These are phyloP conservation scores for Backusella australiensis DNA, from an alignment of 192 early-diverging fungal genomes.

Conservation along the genomic window DNA sequence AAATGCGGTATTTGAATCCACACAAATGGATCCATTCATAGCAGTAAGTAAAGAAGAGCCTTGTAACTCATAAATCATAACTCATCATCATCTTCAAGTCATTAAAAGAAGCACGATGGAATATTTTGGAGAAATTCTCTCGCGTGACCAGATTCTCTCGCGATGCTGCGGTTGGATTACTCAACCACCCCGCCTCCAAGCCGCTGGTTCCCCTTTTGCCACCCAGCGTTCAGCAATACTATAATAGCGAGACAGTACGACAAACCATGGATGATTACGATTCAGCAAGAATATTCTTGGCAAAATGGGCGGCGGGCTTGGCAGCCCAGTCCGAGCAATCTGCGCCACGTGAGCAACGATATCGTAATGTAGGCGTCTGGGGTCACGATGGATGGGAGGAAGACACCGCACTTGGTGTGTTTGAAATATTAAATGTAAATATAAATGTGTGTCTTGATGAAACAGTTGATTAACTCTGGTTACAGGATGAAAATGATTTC, in stretches of 20 bases:
- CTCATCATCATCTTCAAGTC: conserved; percentile 31
- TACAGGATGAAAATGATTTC: conserved; percentile 44
- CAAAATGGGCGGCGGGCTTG: conserved; percentile 71
- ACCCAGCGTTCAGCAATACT: conserved; percentile 48
- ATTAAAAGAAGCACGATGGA: conserved; percentile 72
- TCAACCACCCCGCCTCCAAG: conserved; percentile 53
- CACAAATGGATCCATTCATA: conserved; percentile 37
- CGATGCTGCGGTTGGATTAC: conserved; percentile 52
- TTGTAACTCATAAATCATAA: no score
- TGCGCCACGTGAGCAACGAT: conserved; percentile 17
- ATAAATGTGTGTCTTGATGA: neutral
- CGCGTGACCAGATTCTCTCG: conserved; percentile 70
- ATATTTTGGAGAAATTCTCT: conserved; percentile 72
- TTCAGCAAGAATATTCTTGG: conserved; percentile 71
- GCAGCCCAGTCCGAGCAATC: conserved; percentile 35
- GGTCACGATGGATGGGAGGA: conserved; percentile 40
- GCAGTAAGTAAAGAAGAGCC: conserved; percentile 29
- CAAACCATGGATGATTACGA: conserved; percentile 76
- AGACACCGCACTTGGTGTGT: conserved; percentile 40
- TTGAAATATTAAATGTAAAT: conserved; percentile 43
- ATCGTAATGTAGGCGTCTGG: conserved; percentile 35
- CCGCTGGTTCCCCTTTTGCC: conserved; percentile 52
- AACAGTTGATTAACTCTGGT: neutral
- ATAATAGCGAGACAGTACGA: conserved; percentile 55
- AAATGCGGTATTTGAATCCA: conserved; percentile 30